Evolutionary conservation across 306 rosid genomes (phyloP), one percentile per base, ranked within the genome.

Genomic region (Castanea crenata): DNA sequence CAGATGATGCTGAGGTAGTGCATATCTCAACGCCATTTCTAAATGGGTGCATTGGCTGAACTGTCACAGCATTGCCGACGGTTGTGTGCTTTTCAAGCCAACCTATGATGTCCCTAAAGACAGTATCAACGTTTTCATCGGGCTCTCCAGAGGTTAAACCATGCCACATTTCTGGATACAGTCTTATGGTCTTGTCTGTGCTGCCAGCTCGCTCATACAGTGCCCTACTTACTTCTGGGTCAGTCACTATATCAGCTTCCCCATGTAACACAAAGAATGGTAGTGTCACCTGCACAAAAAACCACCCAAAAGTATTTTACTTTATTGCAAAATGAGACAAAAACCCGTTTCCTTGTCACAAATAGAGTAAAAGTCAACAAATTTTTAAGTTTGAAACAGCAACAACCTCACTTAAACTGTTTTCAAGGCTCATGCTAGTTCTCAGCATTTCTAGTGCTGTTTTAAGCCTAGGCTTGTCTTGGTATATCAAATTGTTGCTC

Each of bases 131-230:
- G 83, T 94, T 94, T 12, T 88, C 94, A 44, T 94, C 98, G 1
- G 98, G 90, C 84, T 94, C 97, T 5, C 98, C 97, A 0, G 90
- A 76, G 10, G 98, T 89, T 67, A 95, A 57, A 44, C 86, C 94
- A 72, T 95, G 97, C 97, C 99, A 92, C 99, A 92, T 92, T 83
- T 91, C 96, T 1, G 92, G 90, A 75, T 92, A 94, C 79, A 94
- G 41, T 71, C 86, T 88, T 41, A 94, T 81, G 65, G 94, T 92
- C 88, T 90, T 94, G 80, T 94, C 98, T 56, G 13, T 63, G 86
- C 96, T 94, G 81, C 96, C 83, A 8, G 98, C 93, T 78, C 68
- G 72, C 56, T 88, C 87, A 76, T 92, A 88, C 29, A 94, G 32
- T 68, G 89, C 95, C 74, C 85, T 92, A 87, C 98, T 94, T 51